phyloP scores from a whole-genome alignment of 305 asterid species.

The Fraxinus paxiana region DNA sequence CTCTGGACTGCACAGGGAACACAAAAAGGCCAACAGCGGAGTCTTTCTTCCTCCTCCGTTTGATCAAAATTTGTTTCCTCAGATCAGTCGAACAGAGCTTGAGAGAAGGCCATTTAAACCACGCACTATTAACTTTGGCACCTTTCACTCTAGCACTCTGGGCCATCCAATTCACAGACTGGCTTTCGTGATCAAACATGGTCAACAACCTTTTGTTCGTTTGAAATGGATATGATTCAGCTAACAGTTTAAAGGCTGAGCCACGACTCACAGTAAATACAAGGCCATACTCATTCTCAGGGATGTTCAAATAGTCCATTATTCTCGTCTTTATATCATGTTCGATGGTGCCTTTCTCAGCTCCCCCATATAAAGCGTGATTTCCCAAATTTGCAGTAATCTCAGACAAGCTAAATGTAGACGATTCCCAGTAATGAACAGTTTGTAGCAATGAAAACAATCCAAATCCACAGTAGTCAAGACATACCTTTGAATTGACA shows the following conservation, averaged over 20 bases:
- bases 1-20: conserved; percentile 94
- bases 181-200: conserved; percentile 96
- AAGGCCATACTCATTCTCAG: conserved; percentile 91
- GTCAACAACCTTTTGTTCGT: conserved; percentile 79
- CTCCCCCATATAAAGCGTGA: conserved; percentile 91
- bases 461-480: conserved; percentile 96
- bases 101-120: conserved; percentile 97
- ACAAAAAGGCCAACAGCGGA: conserved; percentile 87
- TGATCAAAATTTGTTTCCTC: conserved; percentile 71
- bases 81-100: conserved; percentile 88
- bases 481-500: conserved; percentile 66
- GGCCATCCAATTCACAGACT: conserved; percentile 91
- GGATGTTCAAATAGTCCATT: conserved; percentile 91
- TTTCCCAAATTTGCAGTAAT: conserved; percentile 88
- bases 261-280: conserved; percentile 96
- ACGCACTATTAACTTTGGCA: conserved; percentile 86
- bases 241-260: conserved; percentile 77
- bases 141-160: conserved; percentile 89
- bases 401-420: conserved; percentile 80
- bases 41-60: conserved; percentile 75
- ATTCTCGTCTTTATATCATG: conserved; percentile 76
- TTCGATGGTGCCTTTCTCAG: conserved; percentile 76
- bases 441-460: conserved; percentile 81
- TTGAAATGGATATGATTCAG: conserved; percentile 90
- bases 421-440: conserved; percentile 84